Conservation (phyloP, 1,139 yeast genomes). For the Pichia terricola region DNA sequence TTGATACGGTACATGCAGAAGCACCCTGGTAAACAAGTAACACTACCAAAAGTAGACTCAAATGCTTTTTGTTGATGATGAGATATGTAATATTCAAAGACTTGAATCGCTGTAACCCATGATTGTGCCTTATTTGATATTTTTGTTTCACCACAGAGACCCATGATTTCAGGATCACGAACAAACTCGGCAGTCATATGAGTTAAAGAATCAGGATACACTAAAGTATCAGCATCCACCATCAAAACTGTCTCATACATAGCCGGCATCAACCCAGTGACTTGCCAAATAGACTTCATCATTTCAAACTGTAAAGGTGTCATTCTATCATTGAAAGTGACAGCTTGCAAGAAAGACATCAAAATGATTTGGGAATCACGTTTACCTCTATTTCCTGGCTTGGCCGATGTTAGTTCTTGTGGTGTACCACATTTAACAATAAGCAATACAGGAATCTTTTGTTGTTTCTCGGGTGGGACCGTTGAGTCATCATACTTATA, state of each 20-base stretch:
- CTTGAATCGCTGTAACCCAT: conserved; percentile 95
- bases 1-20: conserved; percentile 93
- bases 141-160: conserved; percentile 94
- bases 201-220: conserved; percentile 80
- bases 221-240: conserved; percentile 97
- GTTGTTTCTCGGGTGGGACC: conserved; percentile 73
- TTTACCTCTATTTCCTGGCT: conserved; percentile 97
- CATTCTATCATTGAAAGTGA: conserved; percentile 95
- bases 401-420: conserved; percentile 64
- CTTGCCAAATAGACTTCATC: conserved; percentile 67
- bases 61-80: conserved; percentile 96
- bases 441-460: conserved; percentile 74
- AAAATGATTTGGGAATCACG: conserved; percentile 92
- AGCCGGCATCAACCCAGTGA: conserved; percentile 84
- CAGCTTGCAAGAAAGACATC: conserved; percentile 86
- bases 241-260: conserved; percentile 77
- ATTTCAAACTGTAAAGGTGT: conserved; percentile 84
- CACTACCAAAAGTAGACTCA: conserved; percentile 94
- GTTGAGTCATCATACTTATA: conserved; percentile 71
- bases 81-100: conserved; percentile 89
- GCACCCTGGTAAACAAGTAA: conserved; percentile 96
- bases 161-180: conserved; percentile 84
- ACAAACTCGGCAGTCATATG: conserved; percentile 95
- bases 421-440: conserved; percentile 93
- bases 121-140: conserved; percentile 77